Conservation (phyloP, 2,329 filamentous ascomycete genomes). For the Hawksworthiomyces lignivorus region DNA sequence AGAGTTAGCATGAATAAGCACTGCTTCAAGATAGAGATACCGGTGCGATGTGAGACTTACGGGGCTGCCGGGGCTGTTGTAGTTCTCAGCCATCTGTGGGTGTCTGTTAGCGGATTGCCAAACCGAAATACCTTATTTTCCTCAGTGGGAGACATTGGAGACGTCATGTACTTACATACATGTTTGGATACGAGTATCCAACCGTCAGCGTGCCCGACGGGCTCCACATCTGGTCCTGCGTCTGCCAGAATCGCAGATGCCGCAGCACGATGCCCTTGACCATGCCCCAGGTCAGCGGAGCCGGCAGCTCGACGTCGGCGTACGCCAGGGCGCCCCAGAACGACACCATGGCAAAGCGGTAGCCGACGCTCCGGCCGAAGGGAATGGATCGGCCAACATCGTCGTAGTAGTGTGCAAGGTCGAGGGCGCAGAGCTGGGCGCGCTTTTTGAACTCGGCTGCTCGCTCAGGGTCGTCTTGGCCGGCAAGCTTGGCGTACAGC, state of each 20-base stretch:
- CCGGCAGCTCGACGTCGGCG: slow-evolving; percentile 64
- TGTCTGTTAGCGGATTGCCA: no score
- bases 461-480: slow-evolving; percentile 56
- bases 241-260: slow-evolving; percentile 74
- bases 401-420: slow-evolving; percentile 71
- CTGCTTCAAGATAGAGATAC: no score
- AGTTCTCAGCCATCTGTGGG: slow-evolving; percentile 64
- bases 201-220: slow-evolving; percentile 66
- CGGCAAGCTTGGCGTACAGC: slow-evolving; percentile 65
- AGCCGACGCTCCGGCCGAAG: slow-evolving; percentile 70
- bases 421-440: slow-evolving; percentile 58
- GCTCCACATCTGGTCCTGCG: slow-evolving; percentile 66
- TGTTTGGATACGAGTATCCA: slow-evolving; percentile 73
- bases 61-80: slow-evolving; percentile 66
- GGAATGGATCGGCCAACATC: slow-evolving; percentile 64
- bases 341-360: slow-evolving; percentile 78
- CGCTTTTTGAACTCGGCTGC: slow-evolving; percentile 63
- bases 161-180: slow-evolving; percentile 44
- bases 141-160: no score
- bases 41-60: slow-evolving; percentile 31
- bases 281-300: slow-evolving; percentile 68
- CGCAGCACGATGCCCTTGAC: slow-evolving; percentile 69
- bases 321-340: slow-evolving; percentile 77
- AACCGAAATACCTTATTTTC: no score
- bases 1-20: not conserved